phyloP scores from a whole-genome alignment of 768 basidiomycete species.

The Neoboletus subvelutipes region DNA sequence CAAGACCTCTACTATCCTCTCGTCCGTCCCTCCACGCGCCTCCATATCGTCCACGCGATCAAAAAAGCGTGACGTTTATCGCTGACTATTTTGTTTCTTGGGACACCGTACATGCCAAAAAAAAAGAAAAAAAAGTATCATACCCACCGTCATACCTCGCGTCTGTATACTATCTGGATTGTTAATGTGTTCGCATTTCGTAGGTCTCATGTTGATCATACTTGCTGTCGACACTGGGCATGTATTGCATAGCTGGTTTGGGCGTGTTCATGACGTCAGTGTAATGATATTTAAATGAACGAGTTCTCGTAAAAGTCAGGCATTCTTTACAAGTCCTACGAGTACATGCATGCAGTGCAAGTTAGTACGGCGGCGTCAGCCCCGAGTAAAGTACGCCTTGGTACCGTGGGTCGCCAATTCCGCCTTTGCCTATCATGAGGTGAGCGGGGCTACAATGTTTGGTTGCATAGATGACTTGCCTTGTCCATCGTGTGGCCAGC shows the following conservation, averaged over 20 bases:
- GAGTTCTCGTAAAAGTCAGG: slow-evolving; percentile 1
- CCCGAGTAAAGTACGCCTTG: slow-evolving; percentile 84
- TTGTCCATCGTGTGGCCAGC: slow-evolving; percentile 89
- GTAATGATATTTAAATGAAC: slow-evolving; percentile 13
- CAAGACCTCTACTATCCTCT: slow-evolving; percentile 63
- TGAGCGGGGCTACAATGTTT: slow-evolving; percentile 4
- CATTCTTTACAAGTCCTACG: slow-evolving; percentile 9
- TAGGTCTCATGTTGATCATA: slow-evolving; percentile 27
- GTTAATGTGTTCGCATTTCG: slow-evolving; percentile 87
- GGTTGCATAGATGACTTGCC: slow-evolving; percentile 40
- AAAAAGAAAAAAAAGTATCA: slow-evolving; percentile 30
- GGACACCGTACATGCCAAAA: slow-evolving; percentile 21
- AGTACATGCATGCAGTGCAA: slow-evolving; percentile 18
- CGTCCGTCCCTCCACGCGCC: slow-evolving; percentile 46
- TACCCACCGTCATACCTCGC: slow-evolving; percentile 14
- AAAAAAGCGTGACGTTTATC: slow-evolving; percentile 26
- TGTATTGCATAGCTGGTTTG: slow-evolving; percentile 8
- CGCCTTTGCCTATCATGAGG: slow-evolving; percentile 61
- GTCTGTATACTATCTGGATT: slow-evolving; percentile 45
- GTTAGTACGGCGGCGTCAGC: slow-evolving; percentile 40
- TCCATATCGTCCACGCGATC: slow-evolving; percentile 60
- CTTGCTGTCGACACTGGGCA: slow-evolving; percentile 1
- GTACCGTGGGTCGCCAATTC: slow-evolving; percentile 84
- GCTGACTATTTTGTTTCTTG: slow-evolving; percentile 8
- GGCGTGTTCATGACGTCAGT: slow-evolving; percentile 9